A percentile compares a stretch with the other conserved stretches of the same genome.
phyloP scores from a whole-genome alignment of 768 basidiomycete species.

The Termitomyces sp. region DNA sequence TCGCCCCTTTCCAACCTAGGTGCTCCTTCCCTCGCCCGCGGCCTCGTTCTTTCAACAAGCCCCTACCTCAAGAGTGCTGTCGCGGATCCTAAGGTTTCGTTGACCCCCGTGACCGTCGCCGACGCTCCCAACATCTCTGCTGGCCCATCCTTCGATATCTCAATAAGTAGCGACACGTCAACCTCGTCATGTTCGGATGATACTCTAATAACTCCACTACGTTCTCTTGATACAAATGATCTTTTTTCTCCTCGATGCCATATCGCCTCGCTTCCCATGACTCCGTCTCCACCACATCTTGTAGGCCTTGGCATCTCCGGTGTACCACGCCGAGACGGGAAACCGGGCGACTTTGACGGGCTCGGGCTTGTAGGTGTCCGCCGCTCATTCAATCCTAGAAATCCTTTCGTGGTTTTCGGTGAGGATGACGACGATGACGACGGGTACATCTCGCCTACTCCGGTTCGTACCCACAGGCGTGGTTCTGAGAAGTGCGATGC shows the following conservation, averaged over 20 bases:
- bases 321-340: slow-evolving; percentile 10
- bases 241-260: slow-evolving; percentile 10
- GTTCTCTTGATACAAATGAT: neutral
- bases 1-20: neutral
- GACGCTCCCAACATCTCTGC: neutral
- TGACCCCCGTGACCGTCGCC: neutral
- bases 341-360: slow-evolving; percentile 8
- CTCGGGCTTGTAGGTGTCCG: slow-evolving; percentile 14
- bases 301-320: slow-evolving; percentile 16
- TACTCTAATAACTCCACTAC: neutral
- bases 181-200: slow-evolving; percentile 10
- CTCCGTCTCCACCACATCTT: neutral
- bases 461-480: neutral
- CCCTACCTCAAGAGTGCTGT: slow-evolving; percentile 7
- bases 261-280: neutral
- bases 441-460: slow-evolving; percentile 9
- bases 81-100: slow-evolving; percentile 5
- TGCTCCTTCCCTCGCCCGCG: neutral
- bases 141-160: slow-evolving; percentile 4
- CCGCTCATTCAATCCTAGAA: slow-evolving; percentile 1
- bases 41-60: slow-evolving; percentile 3
- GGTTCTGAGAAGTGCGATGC: neutral
- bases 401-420: neutral
- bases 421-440: slow-evolving; percentile 7
- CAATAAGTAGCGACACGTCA: slow-evolving; percentile 12